Evolutionary conservation across 2,329 filamentous ascomycete species (phyloP).

Genomic region (Aspergillus caelatus): DNA sequence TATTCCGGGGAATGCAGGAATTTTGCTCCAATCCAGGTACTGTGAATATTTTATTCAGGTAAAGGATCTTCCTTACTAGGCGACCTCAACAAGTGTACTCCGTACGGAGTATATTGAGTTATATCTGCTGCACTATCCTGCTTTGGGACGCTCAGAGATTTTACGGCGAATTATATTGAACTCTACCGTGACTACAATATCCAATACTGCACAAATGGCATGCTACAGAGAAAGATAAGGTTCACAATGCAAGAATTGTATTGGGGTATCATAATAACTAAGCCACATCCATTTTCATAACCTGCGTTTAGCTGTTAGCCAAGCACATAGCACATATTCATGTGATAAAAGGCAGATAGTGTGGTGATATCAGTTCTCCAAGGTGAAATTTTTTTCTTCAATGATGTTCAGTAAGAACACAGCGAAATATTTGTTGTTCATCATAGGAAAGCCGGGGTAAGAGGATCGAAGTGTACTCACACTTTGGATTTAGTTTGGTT

Average conservation of each 20-base stretch:
- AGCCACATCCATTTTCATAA: not conserved
- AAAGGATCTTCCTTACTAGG: too few relatives aligned
- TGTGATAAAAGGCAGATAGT: slow-evolving; percentile 9
- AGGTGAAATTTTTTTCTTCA: slow-evolving; percentile 64
- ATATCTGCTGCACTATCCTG: too few relatives aligned
- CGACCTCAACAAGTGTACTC: too few relatives aligned
- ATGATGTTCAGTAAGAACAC: slow-evolving; percentile 65
- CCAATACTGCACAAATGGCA: not conserved
- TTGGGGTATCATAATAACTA: not conserved
- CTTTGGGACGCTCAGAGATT: too few relatives aligned
- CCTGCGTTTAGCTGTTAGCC: slow-evolving; percentile 10
- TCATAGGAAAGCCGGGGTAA: slow-evolving; percentile 45
- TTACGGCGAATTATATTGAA: not conserved
- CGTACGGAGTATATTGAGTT: too few relatives aligned
- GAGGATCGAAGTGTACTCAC: slow-evolving; percentile 25
- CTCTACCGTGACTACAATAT: not conserved
- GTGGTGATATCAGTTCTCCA: slow-evolving; percentile 62
- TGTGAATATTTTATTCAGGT: not conserved
- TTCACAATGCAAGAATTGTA: not conserved
- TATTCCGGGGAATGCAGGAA: not conserved
- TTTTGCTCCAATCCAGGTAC: not conserved
- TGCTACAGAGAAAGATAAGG: not conserved
- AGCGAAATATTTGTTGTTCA: slow-evolving; percentile 64
- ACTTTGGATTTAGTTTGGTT: slow-evolving; percentile 6
- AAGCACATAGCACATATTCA: not conserved